These are phyloP conservation scores for Sclerospora graminicola DNA, from an alignment of 352 stramenopile genomes.

Conservation along the genomic window DNA sequence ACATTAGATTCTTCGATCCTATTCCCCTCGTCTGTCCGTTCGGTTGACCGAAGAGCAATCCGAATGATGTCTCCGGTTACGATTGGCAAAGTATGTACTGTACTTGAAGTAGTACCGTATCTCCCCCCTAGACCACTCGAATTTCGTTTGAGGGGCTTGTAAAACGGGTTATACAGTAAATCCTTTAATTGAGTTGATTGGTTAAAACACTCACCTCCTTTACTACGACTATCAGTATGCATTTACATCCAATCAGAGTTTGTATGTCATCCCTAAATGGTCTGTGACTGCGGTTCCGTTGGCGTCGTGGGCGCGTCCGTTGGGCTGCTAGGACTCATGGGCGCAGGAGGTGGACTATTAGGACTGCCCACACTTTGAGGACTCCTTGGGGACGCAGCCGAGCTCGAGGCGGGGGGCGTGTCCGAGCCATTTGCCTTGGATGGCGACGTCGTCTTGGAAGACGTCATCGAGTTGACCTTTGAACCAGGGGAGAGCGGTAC, in stretches of 20 bases:
- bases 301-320: constrained; percentile 13
- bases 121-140: no score
- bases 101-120: no score
- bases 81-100: no score
- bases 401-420: constrained; percentile 25
- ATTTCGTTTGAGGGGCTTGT: no score
- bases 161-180: no score
- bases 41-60: no score
- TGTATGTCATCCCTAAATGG: constrained; percentile 26
- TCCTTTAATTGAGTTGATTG: no score
- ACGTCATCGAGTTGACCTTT: constrained; percentile 29
- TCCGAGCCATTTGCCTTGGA: constrained; percentile 24
- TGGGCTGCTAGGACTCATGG: constrained; percentile 20
- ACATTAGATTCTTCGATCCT: no score
- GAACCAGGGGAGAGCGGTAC: constrained; percentile 28
- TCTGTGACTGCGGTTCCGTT: constrained; percentile 24
- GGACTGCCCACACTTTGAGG: constrained; percentile 27
- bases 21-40: no score
- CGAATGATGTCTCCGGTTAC: no score
- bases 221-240: constrained; percentile 13
- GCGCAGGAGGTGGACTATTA: constrained; percentile 17
- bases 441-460: constrained; percentile 19
- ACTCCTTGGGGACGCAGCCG: constrained; percentile 28
- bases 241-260: constrained; percentile 19
- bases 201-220: no score